Percentiles rank a stretch among this genome's conserved stretches.
phyloP scores from a whole-genome alignment of 306 rosid genomes.

The Biancaea sappan region DNA sequence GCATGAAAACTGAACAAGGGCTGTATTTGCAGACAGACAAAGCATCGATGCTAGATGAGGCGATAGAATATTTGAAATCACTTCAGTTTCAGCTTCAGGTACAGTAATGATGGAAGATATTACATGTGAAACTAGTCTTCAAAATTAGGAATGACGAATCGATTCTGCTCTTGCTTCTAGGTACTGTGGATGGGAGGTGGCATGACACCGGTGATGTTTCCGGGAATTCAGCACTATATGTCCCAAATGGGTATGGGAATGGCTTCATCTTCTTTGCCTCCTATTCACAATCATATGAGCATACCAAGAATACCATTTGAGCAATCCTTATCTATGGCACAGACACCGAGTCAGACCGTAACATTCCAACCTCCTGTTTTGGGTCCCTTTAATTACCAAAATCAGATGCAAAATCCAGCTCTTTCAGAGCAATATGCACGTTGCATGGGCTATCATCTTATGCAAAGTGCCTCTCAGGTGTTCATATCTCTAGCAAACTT shows the following conservation, averaged over 20 bases:
- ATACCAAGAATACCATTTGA: constrained; percentile 51
- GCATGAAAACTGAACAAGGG: constrained; percentile 12
- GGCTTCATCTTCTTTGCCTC: constrained; percentile 57
- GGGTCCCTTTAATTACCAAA: constrained; percentile 59
- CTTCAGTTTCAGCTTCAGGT: constrained; percentile 95
- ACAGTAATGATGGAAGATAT: constrained; percentile 8
- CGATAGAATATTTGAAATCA: constrained; percentile 83
- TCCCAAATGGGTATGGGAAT: constrained; percentile 66
- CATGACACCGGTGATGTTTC: constrained; percentile 80
- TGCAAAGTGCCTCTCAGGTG: constrained; percentile 77
- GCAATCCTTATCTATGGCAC: constrained; percentile 53
- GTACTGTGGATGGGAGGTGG: constrained; percentile 93
- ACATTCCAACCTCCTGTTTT: constrained; percentile 60
- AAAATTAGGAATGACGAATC: background rate
- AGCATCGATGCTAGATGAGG: constrained; percentile 91
- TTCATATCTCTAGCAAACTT: background rate
- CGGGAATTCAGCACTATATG: constrained; percentile 68
- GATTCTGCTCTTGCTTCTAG: constrained; percentile 40
- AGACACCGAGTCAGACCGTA: constrained; percentile 52
- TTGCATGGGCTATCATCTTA: constrained; percentile 68
- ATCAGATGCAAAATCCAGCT: constrained; percentile 62
- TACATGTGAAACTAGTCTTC: background rate
- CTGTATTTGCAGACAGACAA: constrained; percentile 73
- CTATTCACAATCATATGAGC: constrained; percentile 53
- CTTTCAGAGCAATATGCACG: constrained; percentile 69